These are phyloP conservation scores for Tolypocladium pustulatum DNA, from an alignment of 2,329 filamentous ascomycete genomes.

Conservation along the genomic window DNA sequence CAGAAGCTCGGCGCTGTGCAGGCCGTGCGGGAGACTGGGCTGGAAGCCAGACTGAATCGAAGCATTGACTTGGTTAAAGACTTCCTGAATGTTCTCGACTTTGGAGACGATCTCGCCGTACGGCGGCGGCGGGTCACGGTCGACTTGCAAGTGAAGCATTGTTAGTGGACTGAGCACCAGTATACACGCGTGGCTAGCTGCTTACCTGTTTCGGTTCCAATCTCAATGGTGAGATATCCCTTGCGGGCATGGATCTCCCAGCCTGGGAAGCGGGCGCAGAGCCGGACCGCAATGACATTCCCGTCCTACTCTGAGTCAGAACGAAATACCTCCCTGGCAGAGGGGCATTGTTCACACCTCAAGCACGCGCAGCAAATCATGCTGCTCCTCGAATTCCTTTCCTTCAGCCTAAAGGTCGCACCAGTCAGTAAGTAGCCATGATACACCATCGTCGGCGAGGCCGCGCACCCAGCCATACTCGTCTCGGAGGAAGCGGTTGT, in stretches of 20 bases:
- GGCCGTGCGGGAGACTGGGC: background rate
- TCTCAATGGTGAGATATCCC: slow-evolving; percentile 4
- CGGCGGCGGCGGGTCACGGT: background rate
- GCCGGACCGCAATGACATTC: slow-evolving; percentile 5
- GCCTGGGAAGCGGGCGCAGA: slow-evolving; percentile 3
- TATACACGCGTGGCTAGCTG: background rate
- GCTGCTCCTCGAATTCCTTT: background rate
- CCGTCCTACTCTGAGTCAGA: background rate
- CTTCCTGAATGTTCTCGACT: background rate
- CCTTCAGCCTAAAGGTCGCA: background rate
- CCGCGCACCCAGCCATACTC: slow-evolving; percentile 3
- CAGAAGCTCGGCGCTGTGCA: background rate
- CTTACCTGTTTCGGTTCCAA: background rate
- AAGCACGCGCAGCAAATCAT: slow-evolving; percentile 1
- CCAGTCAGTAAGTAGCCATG: background rate
- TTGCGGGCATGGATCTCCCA: slow-evolving; percentile 2
- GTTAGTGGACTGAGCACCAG: background rate
- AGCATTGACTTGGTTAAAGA: background rate
- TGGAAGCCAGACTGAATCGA: background rate
- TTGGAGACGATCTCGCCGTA: slow-evolving; percentile 1
- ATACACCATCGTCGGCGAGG: background rate
- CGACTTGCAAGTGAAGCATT: background rate
- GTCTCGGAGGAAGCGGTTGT: background rate
- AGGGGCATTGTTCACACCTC: background rate
- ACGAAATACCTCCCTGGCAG: background rate